phyloP scores from a whole-genome alignment of 176 grass and related monocot species.

The Zizania latifolia region DNA sequence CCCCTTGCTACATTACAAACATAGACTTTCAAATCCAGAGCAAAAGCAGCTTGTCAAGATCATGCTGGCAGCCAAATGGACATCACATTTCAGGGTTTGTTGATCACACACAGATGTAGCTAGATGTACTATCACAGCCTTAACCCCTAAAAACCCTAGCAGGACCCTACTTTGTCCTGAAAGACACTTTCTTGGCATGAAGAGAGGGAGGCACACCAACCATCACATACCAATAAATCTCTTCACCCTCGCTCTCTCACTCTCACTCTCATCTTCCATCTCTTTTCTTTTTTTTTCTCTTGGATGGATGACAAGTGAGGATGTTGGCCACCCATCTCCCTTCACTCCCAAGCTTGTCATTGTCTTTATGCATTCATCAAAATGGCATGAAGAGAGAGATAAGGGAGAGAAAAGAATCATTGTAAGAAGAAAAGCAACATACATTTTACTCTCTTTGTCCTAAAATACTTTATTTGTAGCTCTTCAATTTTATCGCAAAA shows the following conservation, averaged over 20 bases:
- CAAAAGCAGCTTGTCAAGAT: slow-evolving; percentile 30
- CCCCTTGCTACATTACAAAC: slow-evolving; percentile 17
- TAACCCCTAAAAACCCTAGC: slow-evolving; percentile 55
- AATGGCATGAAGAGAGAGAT: no score
- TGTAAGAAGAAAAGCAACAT: no score
- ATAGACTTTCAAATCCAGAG: slow-evolving; percentile 31
- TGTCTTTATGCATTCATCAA: slow-evolving; percentile 66
- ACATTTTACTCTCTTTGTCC: no score
- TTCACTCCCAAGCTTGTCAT: slow-evolving; percentile 96
- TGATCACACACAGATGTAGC: slow-evolving; percentile 23
- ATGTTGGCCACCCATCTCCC: slow-evolving; percentile 79
- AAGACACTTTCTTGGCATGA: slow-evolving; percentile 89
- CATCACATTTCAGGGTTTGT: slow-evolving; percentile 17
- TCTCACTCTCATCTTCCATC: neutral
- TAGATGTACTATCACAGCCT: slow-evolving; percentile 57
- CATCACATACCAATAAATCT: slow-evolving; percentile 66
- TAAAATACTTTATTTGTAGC: no score
- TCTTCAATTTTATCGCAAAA: no score
- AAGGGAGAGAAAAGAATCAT: no score
- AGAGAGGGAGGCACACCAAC: slow-evolving; percentile 39
- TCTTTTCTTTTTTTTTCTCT: slow-evolving; percentile 20
- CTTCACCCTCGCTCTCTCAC: neutral
- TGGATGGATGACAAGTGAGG: slow-evolving; percentile 63
- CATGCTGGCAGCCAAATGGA: slow-evolving; percentile 23
- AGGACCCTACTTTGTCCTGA: slow-evolving; percentile 35